A percentile compares a stretch with the other conserved stretches of the same genome.
Conservation (phyloP, 106 monocot species). For the Gastrodia elata region DNA sequence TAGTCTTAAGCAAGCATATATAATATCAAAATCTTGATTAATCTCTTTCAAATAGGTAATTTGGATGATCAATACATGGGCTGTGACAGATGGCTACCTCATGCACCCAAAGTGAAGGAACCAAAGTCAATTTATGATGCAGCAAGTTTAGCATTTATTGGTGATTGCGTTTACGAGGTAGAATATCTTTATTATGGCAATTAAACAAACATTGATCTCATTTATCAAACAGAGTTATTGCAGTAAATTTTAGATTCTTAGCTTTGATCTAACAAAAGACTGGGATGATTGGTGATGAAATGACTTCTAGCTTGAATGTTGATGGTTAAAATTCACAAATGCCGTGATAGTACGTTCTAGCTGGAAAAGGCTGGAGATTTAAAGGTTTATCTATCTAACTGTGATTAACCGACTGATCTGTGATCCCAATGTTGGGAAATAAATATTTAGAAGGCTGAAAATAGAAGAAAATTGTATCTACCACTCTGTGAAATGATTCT, state of each 20-base stretch:
- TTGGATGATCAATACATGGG: constrained; percentile 49
- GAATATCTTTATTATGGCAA: neutral
- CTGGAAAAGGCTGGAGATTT: neutral
- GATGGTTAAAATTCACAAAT: neutral
- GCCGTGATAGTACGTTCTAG: neutral
- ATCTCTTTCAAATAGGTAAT: constrained; percentile 17
- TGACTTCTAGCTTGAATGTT: neutral
- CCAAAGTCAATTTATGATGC: constrained; percentile 86
- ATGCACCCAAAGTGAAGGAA: constrained; percentile 79
- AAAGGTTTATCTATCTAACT: neutral
- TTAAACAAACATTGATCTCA: neutral
- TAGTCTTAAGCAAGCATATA: neutral
- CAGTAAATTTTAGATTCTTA: neutral
- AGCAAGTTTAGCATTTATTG: constrained; percentile 79
- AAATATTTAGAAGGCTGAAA: too few relatives aligned
- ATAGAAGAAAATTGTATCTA: too few relatives aligned
- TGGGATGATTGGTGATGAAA: neutral
- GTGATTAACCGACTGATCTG: neutral
- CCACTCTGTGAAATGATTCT: too few relatives aligned
- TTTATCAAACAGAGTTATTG: neutral
- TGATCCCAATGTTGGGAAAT: neutral
- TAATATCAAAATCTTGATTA: neutral
- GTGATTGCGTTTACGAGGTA: constrained; percentile 99
- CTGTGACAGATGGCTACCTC: constrained; percentile 78
- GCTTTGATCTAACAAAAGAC: neutral